A percentile compares a stretch with the other conserved stretches of the same genome.
phyloP scores from a whole-genome alignment of 371 early-diverging fungal genomes.

The Dinochytrium kinnereticum region DNA sequence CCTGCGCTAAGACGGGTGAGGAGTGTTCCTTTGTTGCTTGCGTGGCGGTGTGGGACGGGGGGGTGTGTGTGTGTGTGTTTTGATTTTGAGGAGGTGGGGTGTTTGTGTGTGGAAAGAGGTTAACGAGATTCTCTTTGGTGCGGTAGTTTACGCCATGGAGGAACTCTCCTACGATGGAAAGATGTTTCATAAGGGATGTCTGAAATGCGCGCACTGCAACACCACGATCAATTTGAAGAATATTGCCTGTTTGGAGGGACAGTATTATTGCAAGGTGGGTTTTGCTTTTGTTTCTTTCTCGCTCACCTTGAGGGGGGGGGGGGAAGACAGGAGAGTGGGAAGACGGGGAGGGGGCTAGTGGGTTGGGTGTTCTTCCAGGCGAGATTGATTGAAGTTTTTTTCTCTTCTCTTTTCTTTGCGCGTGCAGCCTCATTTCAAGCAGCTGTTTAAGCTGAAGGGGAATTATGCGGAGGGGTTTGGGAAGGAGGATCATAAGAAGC shows the following conservation, averaged over 20 bases:
- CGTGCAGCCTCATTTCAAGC: slow-evolving; percentile 59
- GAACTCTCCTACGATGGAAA: slow-evolving; percentile 44
- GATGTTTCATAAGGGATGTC: slow-evolving; percentile 49
- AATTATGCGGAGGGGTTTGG: slow-evolving; percentile 56
- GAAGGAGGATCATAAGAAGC: slow-evolving; percentile 48
- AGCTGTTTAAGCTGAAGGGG: slow-evolving; percentile 58
- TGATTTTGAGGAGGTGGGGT: not conserved
- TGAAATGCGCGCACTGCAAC: slow-evolving; percentile 55
- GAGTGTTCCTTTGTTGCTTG: not conserved
- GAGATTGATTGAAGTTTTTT: no score
- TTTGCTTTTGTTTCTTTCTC: not conserved
- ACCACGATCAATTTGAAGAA: slow-evolving; percentile 49
- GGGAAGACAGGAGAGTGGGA: no score
- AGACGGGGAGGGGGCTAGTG: no score
- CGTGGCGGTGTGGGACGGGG: no score
- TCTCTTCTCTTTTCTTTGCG: no score
- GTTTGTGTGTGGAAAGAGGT: not conserved
- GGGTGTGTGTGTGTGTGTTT: no score
- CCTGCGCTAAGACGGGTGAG: slow-evolving; percentile 32
- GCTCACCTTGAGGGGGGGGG: no score
- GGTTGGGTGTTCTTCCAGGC: no score
- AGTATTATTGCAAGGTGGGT: slow-evolving; percentile 50
- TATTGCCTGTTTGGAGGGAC: slow-evolving; percentile 50
- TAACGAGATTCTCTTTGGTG: slow-evolving; percentile 12
- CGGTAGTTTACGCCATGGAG: slow-evolving; percentile 51